phyloP scores from a whole-genome alignment of 768 basidiomycete species.

The Boletellus sp. region DNA sequence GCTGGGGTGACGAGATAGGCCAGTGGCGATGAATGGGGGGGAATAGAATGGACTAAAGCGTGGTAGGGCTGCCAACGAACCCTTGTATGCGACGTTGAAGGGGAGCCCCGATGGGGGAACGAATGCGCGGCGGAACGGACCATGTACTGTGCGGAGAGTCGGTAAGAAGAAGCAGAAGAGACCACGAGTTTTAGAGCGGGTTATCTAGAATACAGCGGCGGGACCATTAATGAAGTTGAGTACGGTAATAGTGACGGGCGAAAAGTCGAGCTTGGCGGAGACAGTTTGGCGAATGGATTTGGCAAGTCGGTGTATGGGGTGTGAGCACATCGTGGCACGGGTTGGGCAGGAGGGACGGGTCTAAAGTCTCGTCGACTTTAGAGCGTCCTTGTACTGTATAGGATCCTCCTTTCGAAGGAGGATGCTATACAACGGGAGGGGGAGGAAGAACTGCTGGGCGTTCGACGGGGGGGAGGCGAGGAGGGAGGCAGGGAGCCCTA shows the following conservation, averaged over 20 bases:
- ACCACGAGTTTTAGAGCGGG: conserved; percentile 13
- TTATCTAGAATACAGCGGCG: conserved; percentile 36
- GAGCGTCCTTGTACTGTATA: conserved; percentile 35
- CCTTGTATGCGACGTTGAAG: conserved; percentile 57
- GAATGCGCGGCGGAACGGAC: conserved; percentile 41
- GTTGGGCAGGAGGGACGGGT: conserved; percentile 22
- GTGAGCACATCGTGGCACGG: conserved; percentile 39
- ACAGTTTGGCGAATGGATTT: conserved; percentile 17
- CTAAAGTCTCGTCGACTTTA: conserved; percentile 42
- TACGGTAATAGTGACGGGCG: conserved; percentile 15
- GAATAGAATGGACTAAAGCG: conserved; percentile 39
- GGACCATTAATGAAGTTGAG: conserved; percentile 31
- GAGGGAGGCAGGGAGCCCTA: conserved; percentile 11
- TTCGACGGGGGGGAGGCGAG: not conserved
- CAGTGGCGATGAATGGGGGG: conserved; percentile 34
- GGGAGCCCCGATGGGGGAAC: conserved; percentile 68
- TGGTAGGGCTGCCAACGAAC: conserved; percentile 82
- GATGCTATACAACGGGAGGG: conserved; percentile 18
- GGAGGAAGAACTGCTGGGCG: conserved; percentile 2
- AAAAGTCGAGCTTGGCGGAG: conserved; percentile 13
- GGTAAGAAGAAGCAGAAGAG: conserved; percentile 1
- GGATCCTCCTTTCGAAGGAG: conserved; percentile 18
- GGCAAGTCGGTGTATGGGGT: conserved; percentile 26
- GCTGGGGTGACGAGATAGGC: conserved; percentile 56
- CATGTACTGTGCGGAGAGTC: conserved; percentile 19